Base-by-base conservation (phyloP, 768 basidiomycete genomes). In the Pleurotus citrinopileatus region DNA sequence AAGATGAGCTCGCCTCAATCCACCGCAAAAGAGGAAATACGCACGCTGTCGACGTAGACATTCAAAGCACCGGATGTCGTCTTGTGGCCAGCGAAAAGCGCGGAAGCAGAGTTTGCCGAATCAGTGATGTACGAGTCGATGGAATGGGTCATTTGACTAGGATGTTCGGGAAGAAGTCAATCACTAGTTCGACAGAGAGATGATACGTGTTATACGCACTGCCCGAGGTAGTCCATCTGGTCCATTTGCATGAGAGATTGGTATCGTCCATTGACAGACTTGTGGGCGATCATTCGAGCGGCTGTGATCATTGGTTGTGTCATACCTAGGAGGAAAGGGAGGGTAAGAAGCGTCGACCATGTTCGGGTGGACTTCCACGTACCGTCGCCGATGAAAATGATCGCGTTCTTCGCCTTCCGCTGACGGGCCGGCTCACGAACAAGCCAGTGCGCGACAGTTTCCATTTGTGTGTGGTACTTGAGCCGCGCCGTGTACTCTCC, bases 351-450 rank as follows among this genome's bases (percentile, higher is more conserved):
- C 23, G 37, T 32, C 13, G 34, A 17, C 26, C n/a, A 13, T 26
- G 17, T 4, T 10, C 22, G 36, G 32, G 2, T 23, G 10, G 28
- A 43, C 46, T 50, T 15, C 27, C 8, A 54, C 66, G 17, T 40
- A 75, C 75, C 75, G 68, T 77, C 75, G 10, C 75, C 75, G 48
- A 77, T 74, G 69, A 76, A 76, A 55, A 76, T 66, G 22, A 75
- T 60, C 29, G 74, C 73, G 55, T 76, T 76, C 65, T 74, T 76
- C 5, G 75, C 74, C 56, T 65, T 67, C 48, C 71, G 64, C 50
- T 61, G 63, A 9, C 56, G 67, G 19, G 67, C 58, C 15, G 73
- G 67, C 57, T 70, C 57, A 25, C 73, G 67, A 6, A 75, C 75
- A 32, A 65, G 58, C 75, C 75, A 76, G 27, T 66, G 63, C 7